A percentile compares a stretch with the other conserved stretches of the same genome.
These are phyloP conservation scores for Epithele typhae DNA, from an alignment of 768 basidiomycete genomes.

Conservation along the genomic window DNA sequence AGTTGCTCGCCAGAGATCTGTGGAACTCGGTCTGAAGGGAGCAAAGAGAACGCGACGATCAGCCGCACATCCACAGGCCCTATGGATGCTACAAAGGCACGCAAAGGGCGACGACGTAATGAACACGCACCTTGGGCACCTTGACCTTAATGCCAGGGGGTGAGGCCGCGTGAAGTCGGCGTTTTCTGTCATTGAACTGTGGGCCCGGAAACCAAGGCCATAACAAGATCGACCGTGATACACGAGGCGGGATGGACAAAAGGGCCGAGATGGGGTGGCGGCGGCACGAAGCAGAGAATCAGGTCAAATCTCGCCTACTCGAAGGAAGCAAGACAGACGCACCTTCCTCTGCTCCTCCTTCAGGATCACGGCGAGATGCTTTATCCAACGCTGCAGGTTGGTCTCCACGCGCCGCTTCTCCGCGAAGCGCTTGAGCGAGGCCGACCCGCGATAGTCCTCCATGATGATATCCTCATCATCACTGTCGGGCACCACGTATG, in stretches of 20 bases:
- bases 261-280: background rate
- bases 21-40: conserved; percentile 60
- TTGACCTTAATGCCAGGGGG: conserved; percentile 45
- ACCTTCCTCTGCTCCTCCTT: conserved; percentile 74
- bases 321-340: conserved; percentile 5
- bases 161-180: conserved; percentile 41
- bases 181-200: conserved; percentile 65
- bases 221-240: conserved; percentile 4
- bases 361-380: conserved; percentile 52
- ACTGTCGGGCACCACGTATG: conserved; percentile 65
- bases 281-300: background rate
- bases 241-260: too few relatives aligned
- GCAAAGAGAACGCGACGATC: too few relatives aligned
- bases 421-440: conserved; percentile 23
- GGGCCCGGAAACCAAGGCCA: background rate
- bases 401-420: conserved; percentile 37
- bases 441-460: conserved; percentile 12
- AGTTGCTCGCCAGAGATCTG: conserved; percentile 51
- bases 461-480: conserved; percentile 59
- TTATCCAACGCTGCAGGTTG: conserved; percentile 62
- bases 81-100: too few relatives aligned
- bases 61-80: too few relatives aligned
- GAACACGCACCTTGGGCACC: conserved; percentile 51
- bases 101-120: too few relatives aligned
- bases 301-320: background rate